Conservation (phyloP, 2,329 filamentous ascomycete genomes). For the Escovopsis sp. region DNA sequence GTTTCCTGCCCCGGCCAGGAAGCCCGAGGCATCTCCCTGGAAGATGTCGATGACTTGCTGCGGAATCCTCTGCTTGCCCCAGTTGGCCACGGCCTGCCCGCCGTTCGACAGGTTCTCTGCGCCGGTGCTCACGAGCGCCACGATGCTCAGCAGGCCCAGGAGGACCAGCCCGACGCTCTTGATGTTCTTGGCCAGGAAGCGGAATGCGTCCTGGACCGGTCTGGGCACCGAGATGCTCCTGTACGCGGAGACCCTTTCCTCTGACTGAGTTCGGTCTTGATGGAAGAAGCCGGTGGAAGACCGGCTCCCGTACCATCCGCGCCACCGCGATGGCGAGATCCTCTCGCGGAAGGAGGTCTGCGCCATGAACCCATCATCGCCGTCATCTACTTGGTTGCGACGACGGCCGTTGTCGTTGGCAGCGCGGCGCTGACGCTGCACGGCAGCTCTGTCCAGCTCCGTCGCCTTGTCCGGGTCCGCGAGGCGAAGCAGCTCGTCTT, state of each 20-base stretch:
- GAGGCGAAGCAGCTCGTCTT: constrained; percentile 45
- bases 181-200: constrained; percentile 40
- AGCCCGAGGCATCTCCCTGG: not conserved
- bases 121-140: constrained; percentile 26
- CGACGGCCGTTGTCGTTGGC: constrained; percentile 10
- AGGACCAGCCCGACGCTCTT: constrained; percentile 45
- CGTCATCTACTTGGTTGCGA: not conserved
- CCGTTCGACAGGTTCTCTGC: too few relatives aligned
- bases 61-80: too few relatives aligned
- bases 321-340: constrained; percentile 34
- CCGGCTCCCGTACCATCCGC: constrained; percentile 38
- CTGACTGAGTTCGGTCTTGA: constrained; percentile 8
- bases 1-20: not conserved
- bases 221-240: constrained; percentile 36
- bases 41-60: not conserved
- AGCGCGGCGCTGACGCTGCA: too few relatives aligned
- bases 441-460: not conserved
- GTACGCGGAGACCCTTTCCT: constrained; percentile 16
- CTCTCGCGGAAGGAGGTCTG: constrained; percentile 15
- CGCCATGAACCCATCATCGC: constrained; percentile 2
- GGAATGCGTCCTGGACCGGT: constrained; percentile 37
- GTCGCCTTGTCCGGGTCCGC: constrained; percentile 29
- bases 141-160: constrained; percentile 37
- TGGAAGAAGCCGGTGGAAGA: constrained; percentile 5
- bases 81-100: too few relatives aligned